Percentiles rank a stretch among this genome's conserved stretches.
These are phyloP conservation scores for Neofusicoccum cordaticola DNA, from an alignment of 2,329 filamentous ascomycete genomes.

Conservation along the genomic window DNA sequence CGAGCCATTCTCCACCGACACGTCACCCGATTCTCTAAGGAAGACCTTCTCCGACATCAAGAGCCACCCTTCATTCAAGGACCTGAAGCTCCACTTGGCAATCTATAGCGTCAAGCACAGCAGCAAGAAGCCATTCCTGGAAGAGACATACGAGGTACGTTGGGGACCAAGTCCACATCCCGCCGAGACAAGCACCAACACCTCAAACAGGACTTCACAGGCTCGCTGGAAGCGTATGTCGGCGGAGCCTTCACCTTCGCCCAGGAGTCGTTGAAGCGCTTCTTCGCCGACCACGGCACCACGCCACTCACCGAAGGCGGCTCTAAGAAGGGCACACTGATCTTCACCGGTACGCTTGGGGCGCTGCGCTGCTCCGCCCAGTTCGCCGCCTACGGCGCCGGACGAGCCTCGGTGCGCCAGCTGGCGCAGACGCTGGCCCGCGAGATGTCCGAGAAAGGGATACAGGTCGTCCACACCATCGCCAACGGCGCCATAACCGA, in stretches of 20 bases:
- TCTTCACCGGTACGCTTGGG: constrained; percentile 57
- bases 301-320: constrained; percentile 45
- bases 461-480: constrained; percentile 60
- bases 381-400: constrained; percentile 52
- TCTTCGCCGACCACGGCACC: constrained; percentile 53
- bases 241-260: constrained; percentile 57
- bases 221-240: constrained; percentile 51
- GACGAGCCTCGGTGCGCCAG: constrained; percentile 50
- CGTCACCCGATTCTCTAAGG: constrained; percentile 45
- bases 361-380: constrained; percentile 54
- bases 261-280: constrained; percentile 51
- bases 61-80: constrained; percentile 46
- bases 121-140: constrained; percentile 54
- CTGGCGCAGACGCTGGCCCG: constrained; percentile 55
- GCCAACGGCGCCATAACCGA: constrained; percentile 56
- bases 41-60: constrained; percentile 51
- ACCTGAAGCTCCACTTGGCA: constrained; percentile 40
- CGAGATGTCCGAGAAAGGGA: constrained; percentile 55
- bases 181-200: not conserved
- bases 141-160: constrained; percentile 47
- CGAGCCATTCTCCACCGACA: constrained; percentile 54
- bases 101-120: constrained; percentile 58
- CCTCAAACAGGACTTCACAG: constrained; percentile 26
- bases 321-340: constrained; percentile 56
- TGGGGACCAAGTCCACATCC: constrained; percentile 31